Evolutionary conservation across 1,284 basidiomycete genomes (phyloP).

Genomic region (Cronartium quercuum): DNA sequence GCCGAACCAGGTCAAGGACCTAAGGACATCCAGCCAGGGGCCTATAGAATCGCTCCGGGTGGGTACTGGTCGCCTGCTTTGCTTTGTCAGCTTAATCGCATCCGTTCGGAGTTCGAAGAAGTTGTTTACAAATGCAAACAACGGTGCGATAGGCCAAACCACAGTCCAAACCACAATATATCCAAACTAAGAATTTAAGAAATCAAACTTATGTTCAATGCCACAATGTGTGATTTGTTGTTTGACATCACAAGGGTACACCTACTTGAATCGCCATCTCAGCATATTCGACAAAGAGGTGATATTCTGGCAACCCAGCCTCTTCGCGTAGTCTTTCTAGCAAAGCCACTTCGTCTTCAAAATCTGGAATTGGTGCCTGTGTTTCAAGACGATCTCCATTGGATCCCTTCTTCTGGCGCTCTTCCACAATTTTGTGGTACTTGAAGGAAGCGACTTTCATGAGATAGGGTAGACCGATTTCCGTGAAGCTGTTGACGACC

Average conservation of each 20-base stretch:
- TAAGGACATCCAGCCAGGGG: conserved; percentile 82
- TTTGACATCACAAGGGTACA: neutral
- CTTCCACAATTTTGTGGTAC: conserved; percentile 7
- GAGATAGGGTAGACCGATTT: conserved; percentile 76
- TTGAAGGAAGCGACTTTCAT: conserved; percentile 53
- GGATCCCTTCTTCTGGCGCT: conserved; percentile 5
- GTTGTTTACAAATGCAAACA: conserved; percentile 46
- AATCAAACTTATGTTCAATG: neutral
- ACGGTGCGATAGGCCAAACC: conserved; percentile 81
- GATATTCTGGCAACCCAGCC: conserved; percentile 71
- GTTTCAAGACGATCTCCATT: neutral
- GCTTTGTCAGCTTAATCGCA: conserved; percentile 87
- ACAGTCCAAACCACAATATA: conserved; percentile 86
- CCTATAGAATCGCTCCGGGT: conserved; percentile 82
- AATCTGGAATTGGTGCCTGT: neutral
- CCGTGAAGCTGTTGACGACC: conserved; percentile 70
- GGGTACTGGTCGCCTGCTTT: conserved; percentile 77
- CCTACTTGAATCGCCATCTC: conserved; percentile 73
- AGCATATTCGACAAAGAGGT: conserved; percentile 56
- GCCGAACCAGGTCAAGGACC: conserved; percentile 63
- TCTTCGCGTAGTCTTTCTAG: conserved; percentile 60
- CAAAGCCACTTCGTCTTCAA: conserved; percentile 23
- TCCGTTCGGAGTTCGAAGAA: conserved; percentile 79
- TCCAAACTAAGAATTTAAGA: conserved; percentile 61
- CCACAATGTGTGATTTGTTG: neutral